Evolutionary conservation across 2,329 filamentous ascomycete species (phyloP), one percentile per base, ranked within the genome.

Genomic region (Pyrenochaeta sp.): DNA sequence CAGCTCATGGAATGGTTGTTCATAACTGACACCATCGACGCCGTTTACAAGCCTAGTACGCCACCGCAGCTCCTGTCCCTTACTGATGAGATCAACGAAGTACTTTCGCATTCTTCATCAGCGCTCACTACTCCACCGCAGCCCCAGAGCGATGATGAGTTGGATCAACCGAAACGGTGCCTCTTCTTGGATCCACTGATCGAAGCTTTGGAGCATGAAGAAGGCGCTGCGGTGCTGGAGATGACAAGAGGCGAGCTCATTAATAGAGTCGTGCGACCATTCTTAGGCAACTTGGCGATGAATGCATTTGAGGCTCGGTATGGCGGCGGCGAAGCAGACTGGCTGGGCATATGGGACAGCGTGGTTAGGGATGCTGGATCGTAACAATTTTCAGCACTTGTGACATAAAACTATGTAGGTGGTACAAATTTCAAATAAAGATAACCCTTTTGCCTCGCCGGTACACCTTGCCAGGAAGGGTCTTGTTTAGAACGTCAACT

Each of bases 1-100:
- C 95, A 98, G 75, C 85, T 98, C n/a, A 90, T 96, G 68, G 92
- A 97, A 79, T 99, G 95, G 95, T 85, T 98, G 3, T 99, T 97
- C 75, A 88, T 99, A 49, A 96, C 92, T 1, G 95, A 99, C 75
- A 98, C 94, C 12, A 93, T 97, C 60, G 95, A 99, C 67, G 93
- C 95, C 1, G 90, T 99, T 30, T 96, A 99, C 76, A 87, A 90
- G 11, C 88, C 91, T 0, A 78, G 86, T 12, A 49, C 39, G 79
- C 82, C 45, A 89, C 88, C 77, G 83, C 87, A 55, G 84, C 91
- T 1, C 80, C 90, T 63, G 2, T 91, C 91, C 2, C 83, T 98
- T 4, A 89, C 90, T 0, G 95, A 98, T 65, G 90, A 95, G 67
- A 82, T 97, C 7, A 89, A 91, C 0, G 91, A 96, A 62, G 87